Evolutionary conservation across 257 asterid genomes (phyloP).

Genomic region (Solanum acaule): DNA sequence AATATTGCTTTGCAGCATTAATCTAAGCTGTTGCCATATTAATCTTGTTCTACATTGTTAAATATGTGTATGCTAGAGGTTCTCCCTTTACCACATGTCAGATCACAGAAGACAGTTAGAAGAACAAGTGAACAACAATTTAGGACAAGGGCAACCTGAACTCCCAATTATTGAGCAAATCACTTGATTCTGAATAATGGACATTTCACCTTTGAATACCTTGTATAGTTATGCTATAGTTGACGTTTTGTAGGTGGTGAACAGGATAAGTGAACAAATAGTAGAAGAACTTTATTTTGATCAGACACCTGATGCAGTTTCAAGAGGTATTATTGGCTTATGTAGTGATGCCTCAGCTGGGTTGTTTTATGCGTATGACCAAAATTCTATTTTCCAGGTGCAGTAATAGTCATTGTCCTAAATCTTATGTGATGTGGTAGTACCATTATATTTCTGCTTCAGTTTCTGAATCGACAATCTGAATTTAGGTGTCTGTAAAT

Average conservation of each 20-base stretch:
- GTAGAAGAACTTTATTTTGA: constrained; percentile 87
- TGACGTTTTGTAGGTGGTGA: constrained; percentile 57
- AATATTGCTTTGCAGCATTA: background rate
- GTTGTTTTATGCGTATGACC: constrained; percentile 91
- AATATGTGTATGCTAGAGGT: background rate
- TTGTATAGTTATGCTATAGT: background rate
- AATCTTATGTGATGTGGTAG: constrained; percentile 3
- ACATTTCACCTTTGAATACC: background rate
- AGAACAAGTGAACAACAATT: background rate
- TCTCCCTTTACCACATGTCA: background rate
- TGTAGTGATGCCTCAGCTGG: constrained; percentile 99
- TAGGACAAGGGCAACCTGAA: background rate
- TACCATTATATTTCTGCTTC: background rate
- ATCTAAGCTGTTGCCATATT: background rate
- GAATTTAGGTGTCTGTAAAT: constrained; percentile 74
- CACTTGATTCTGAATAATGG: background rate
- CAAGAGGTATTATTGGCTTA: constrained; percentile 77
- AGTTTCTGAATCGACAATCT: constrained; percentile 5
- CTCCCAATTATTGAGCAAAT: background rate
- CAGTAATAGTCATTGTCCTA: constrained; percentile 1
- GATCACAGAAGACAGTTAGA: background rate
- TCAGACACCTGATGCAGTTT: constrained; percentile 71
- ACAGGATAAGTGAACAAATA: constrained; percentile 86
- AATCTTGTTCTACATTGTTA: background rate
- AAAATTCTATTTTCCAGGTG: constrained; percentile 91